Conservation (phyloP, 2,329 filamentous ascomycete genomes). For the Graphilbum fragrans region DNA sequence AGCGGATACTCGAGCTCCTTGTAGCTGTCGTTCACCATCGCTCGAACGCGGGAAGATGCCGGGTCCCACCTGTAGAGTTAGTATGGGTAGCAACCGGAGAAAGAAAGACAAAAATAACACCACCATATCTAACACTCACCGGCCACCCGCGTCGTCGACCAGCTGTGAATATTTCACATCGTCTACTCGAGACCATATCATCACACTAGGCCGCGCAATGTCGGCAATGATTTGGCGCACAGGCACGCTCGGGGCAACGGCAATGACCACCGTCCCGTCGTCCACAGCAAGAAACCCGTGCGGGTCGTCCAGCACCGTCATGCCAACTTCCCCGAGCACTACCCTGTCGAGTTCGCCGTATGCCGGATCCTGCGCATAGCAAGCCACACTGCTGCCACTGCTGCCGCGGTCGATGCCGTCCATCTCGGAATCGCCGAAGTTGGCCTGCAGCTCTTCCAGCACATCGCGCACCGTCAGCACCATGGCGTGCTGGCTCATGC, state of each 20-base stretch:
- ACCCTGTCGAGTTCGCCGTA: conserved; percentile 12
- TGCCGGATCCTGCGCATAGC: conserved; percentile 16
- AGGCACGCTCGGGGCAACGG: conserved; percentile 15
- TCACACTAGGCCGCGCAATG: conserved; percentile 17
- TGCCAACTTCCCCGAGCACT: conserved; percentile 12
- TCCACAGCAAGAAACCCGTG: conserved; percentile 19
- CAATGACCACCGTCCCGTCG: conserved; percentile 16
- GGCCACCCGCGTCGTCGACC: conserved; percentile 8
- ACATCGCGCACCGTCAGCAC: conserved; percentile 10
- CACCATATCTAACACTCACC: too few relatives aligned
- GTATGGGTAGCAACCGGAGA: too few relatives aligned
- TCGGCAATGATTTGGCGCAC: conserved; percentile 21
- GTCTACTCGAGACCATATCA: conserved; percentile 14
- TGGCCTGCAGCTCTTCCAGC: conserved; percentile 4
- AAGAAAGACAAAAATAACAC: too few relatives aligned
- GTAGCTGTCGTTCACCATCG: conserved; percentile 7
- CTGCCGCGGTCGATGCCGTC: not conserved
- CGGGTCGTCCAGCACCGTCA: conserved; percentile 18
- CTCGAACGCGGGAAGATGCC: conserved; percentile 8
- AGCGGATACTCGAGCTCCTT: conserved; percentile 6
- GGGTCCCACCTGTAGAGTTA: conserved; percentile 5
- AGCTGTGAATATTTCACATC: not conserved
- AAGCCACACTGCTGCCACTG: conserved; percentile 3
- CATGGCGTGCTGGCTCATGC: conserved; percentile 10
- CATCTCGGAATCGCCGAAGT: not conserved